Percentiles rank a stretch among this genome's conserved stretches.
Evolutionary conservation across 768 basidiomycete genomes (phyloP).

Genomic region (Amanita subjunquillea): DNA sequence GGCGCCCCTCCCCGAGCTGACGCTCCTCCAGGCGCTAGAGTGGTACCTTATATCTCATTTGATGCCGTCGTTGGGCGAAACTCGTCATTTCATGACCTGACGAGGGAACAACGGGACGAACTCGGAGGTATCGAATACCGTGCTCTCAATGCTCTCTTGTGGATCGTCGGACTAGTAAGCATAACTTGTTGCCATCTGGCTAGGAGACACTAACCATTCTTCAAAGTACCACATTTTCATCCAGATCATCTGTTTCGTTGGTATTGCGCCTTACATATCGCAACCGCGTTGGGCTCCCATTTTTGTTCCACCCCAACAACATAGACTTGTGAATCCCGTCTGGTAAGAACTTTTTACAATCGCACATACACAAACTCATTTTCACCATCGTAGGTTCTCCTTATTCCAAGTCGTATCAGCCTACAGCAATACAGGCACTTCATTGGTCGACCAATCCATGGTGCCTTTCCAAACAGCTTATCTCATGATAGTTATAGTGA

Average conservation of each 20-base stretch:
- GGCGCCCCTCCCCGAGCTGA: constrained; percentile 23
- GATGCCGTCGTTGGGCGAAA: constrained; percentile 80
- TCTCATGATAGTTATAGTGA: constrained; percentile 64
- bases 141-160: constrained; percentile 69
- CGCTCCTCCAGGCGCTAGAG: constrained; percentile 29
- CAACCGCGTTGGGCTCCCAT: constrained; percentile 44
- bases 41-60: constrained; percentile 78
- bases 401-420: constrained; percentile 78
- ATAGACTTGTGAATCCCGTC: constrained; percentile 41
- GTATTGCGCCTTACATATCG: constrained; percentile 77
- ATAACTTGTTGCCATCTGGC: background rate
- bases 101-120: constrained; percentile 79
- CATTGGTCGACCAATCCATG: constrained; percentile 85
- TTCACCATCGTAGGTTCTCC: constrained; percentile 51
- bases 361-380: background rate
- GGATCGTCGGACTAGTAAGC: constrained; percentile 69
- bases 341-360: constrained; percentile 42
- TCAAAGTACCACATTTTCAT: constrained; percentile 69
- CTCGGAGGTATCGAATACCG: constrained; percentile 92
- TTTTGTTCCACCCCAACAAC: constrained; percentile 51
- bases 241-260: constrained; percentile 59
- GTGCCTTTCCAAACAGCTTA: constrained; percentile 84
- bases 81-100: constrained; percentile 58
- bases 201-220: background rate
- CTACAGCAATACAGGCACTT: constrained; percentile 84